Evolutionary conservation across 768 basidiomycete species (phyloP).

Genomic region (Pulveroboletus ravenelii): DNA sequence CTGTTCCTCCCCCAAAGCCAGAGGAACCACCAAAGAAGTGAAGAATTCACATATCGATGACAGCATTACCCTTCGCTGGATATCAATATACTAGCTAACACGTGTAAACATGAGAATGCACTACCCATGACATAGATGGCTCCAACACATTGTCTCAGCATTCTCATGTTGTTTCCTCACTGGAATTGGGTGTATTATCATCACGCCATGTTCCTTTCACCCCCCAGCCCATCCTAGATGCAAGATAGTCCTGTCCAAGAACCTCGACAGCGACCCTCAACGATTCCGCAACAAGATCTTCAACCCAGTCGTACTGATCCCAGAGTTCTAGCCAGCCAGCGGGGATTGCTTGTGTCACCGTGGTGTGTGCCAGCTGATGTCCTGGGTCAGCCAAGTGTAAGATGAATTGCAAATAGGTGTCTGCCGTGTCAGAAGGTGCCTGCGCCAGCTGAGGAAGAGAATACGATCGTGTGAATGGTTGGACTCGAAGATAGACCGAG

Average conservation of each 20-base stretch:
- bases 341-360: constrained; percentile 80
- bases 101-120: constrained; percentile 2
- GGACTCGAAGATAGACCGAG: constrained; percentile 88
- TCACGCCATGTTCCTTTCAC: constrained; percentile 26
- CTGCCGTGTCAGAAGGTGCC: constrained; percentile 19
- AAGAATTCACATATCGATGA: constrained; percentile 13
- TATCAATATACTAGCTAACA: constrained; percentile 13
- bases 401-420: constrained; percentile 55
- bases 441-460: constrained; percentile 35
- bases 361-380: constrained; percentile 72
- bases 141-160: background rate
- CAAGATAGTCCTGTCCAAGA: constrained; percentile 88
- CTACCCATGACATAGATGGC: constrained; percentile 8
- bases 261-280: constrained; percentile 83
- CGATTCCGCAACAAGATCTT: constrained; percentile 87
- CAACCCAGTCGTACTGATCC: constrained; percentile 95
- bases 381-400: constrained; percentile 68
- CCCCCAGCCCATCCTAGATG: constrained; percentile 80
- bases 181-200: constrained; percentile 5
- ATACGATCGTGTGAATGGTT: constrained; percentile 70
- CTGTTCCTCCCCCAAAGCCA: constrained; percentile 67
- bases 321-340: constrained; percentile 83
- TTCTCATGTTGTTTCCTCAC: constrained; percentile 9
- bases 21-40: constrained; percentile 80
- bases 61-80: background rate